These are phyloP conservation scores for Boletus sensibilis DNA, from an alignment of 768 basidiomycete species.

Conservation along the genomic window DNA sequence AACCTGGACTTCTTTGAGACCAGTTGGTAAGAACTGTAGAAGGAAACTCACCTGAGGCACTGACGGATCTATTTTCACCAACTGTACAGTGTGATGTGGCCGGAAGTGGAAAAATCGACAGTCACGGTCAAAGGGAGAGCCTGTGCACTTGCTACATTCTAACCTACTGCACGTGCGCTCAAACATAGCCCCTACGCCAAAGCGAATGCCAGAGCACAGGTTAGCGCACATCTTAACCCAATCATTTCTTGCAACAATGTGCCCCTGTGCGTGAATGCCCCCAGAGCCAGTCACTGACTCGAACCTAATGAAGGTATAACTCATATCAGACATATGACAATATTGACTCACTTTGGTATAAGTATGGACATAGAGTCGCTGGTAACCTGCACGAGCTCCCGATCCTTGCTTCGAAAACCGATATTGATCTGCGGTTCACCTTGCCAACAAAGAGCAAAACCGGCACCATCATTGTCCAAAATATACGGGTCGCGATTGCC, in stretches of 20 bases:
- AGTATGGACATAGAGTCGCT: constrained; percentile 80
- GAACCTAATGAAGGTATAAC: constrained; percentile 19
- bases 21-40: not conserved
- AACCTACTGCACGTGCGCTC: constrained; percentile 73
- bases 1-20: constrained; percentile 32
- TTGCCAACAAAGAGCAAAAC: constrained; percentile 84
- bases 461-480: constrained; percentile 69
- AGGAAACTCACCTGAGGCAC: constrained; percentile 45
- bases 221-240: constrained; percentile 79
- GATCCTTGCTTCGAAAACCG: constrained; percentile 65
- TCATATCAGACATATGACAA: not conserved
- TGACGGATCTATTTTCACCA: constrained; percentile 49
- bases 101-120: constrained; percentile 81
- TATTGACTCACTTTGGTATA: constrained; percentile 73
- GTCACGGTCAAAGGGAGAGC: constrained; percentile 64
- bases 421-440: constrained; percentile 71
- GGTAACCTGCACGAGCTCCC: constrained; percentile 78
- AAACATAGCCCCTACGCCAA: constrained; percentile 79
- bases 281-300: constrained; percentile 10
- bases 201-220: constrained; percentile 78
- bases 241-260: constrained; percentile 28
- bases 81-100: constrained; percentile 73
- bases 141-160: constrained; percentile 62
- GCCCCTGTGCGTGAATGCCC: constrained; percentile 21
- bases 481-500: constrained; percentile 82